Evolutionary conservation across 2,329 filamentous ascomycete genomes (phyloP), one percentile per base, ranked within the genome.

Genomic region (Colletotrichum noveboracense): DNA sequence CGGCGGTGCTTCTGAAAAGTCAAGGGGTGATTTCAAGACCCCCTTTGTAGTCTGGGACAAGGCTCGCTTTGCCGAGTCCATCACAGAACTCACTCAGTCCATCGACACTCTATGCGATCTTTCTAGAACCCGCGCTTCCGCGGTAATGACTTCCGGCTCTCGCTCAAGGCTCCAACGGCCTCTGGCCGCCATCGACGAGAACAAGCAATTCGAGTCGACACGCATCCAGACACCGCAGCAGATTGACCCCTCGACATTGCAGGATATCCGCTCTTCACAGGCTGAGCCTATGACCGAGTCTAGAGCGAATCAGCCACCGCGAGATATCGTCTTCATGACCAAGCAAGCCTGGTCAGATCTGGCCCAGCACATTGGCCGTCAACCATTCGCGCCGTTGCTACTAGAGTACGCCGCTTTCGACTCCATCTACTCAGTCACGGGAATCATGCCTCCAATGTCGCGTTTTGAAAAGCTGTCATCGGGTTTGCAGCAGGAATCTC

Each of bases 21-120:
- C 82, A 13, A 77, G 82, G 1, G 82, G 82, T 10, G 91, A 92
- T 78, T 86, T 87, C 67, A 93, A 93, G 81, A 83, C 85, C 7
- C 86, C 89, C 0, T 82, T 92, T 78, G 89, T 93, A 64, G 88
- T 90, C 55, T 94, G 92, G 89, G 92, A 95, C 84, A 94, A 93
- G 82, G 86, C 87, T n/a, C 90, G 93, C 70, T 96, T 96, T 79
- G 92, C 94, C 79, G 94, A 95, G 79, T 87, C 96, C 16, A 90
- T 96, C 52, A 90, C 90, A 77, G 94, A 96, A 80, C 86, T 96
- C 77, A 96, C 94, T 18, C 91, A 91, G 7, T 95, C 93, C 3
- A 95, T 96, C 82, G 94, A 96, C 83, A 95, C 93, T 0, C 88
- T 96, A 2, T 96, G 94, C 82, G 94, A 96, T 80, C 87, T 96